Evolutionary conservation across 2,329 filamentous ascomycete species (phyloP).

Genomic region (Ophiostoma perfectum): DNA sequence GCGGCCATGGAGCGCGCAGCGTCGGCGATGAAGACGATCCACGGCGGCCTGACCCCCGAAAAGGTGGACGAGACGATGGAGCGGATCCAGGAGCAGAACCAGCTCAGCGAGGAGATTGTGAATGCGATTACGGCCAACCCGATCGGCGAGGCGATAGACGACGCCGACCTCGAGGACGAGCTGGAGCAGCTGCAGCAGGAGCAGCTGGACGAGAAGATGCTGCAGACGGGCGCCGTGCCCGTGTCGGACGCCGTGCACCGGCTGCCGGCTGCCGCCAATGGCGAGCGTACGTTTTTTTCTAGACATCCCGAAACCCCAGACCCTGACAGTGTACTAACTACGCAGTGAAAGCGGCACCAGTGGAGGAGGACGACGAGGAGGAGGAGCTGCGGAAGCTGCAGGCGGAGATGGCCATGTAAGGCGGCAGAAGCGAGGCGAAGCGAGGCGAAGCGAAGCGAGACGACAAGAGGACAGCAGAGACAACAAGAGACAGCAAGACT

Average conservation of each 20-base stretch:
- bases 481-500: background rate
- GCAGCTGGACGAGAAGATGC: slow-evolving; percentile 86
- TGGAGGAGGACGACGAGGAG: slow-evolving; percentile 83
- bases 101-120: slow-evolving; percentile 87
- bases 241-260: slow-evolving; percentile 71
- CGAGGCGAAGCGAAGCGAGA: background rate
- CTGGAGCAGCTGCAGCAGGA: slow-evolving; percentile 85
- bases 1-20: slow-evolving; percentile 89
- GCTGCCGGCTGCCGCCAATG: slow-evolving; percentile 68
- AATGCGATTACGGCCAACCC: slow-evolving; percentile 71
- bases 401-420: slow-evolving; percentile 93
- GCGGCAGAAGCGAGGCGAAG: background rate
- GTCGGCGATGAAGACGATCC: slow-evolving; percentile 87
- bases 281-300: slow-evolving; percentile 60
- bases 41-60: slow-evolving; percentile 83
- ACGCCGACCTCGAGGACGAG: slow-evolving; percentile 79
- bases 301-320: no score
- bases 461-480: background rate
- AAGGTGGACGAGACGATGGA: slow-evolving; percentile 97
- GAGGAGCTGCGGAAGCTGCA: slow-evolving; percentile 88
- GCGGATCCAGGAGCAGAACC: slow-evolving; percentile 83
- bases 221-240: slow-evolving; percentile 79
- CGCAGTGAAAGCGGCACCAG: slow-evolving; percentile 48
- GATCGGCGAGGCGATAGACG: slow-evolving; percentile 68
- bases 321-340: slow-evolving; percentile 25